Evolutionary conservation across 2,329 filamentous ascomycete species (phyloP), one percentile per base, ranked within the genome.

Genomic region (Anisogramma anomala): DNA sequence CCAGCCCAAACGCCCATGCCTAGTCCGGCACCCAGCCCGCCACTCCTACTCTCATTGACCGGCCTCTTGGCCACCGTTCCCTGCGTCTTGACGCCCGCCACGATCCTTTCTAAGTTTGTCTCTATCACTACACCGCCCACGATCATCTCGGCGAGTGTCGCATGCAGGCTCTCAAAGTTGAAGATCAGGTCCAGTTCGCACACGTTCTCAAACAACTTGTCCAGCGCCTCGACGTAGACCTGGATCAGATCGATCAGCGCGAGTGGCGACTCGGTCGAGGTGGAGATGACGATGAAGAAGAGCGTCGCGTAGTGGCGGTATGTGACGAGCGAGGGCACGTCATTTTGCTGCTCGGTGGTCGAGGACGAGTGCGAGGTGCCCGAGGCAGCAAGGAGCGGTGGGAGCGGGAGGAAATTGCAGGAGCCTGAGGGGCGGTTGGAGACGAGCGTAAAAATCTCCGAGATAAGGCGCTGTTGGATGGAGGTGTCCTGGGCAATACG

Each of bases 101-200:
- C 84, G 41, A 96, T 91, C 59, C 80, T 80, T 43, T 94, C 87
- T 47, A 94, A 64, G 53, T 82, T 85, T 23, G 89, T 95, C 66
- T 96, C 89, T 18, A 96, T 79, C 13, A 96, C 89, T 11, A 95
- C 86, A 1, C 89, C 89, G 11, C 89, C 89, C 13, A 94, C 84
- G 42, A 96, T 83, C 85, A 96, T 94, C 69, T 96, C 89, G 43
- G 79, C 80, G 8, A 96, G 67, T 13, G 87, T 79, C 7, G 89
- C 84, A 67, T 98, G 91, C 54, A 98, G 70, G 13, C 87, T 93
- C 71, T 98, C 91, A 54, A 94, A 98, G 59, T 96, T 96, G 68
- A 98, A 98, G 60, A 98, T 98, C 52, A 98, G 72, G 61, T 98
- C 88, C 42, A 98, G 70, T 67, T 98, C 91, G 71, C 91, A 98